Base-by-base conservation (phyloP, 257 asterid genomes). In the Nicotiana attenuata region DNA sequence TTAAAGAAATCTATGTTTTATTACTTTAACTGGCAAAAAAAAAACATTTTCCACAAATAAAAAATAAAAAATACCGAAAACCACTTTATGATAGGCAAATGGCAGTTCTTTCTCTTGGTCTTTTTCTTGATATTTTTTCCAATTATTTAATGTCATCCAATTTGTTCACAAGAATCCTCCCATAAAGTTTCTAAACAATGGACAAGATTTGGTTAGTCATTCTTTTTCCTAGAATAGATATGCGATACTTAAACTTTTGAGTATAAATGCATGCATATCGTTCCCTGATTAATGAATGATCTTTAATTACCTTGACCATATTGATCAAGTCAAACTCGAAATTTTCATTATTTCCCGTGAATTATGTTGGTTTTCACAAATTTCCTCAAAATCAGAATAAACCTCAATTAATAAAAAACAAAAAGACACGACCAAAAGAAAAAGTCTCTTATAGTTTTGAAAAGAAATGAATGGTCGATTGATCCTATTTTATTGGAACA, bases 111-210 rank as follows among this genome's bases (percentile, higher is more conserved):
- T 10, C 16, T n/a, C 9, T 20, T 16, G 11, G 77, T 5, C 77
- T 20, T n/a, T 41, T 68, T 20, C 77, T 69, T 69, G 3, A 38
- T 69, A 41, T 33, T 33, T 5, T 71, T 35, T 45, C 78, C 20
- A 71, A 41, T 71, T 65, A 65, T 65, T 65, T 28, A 69, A 69
- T 69, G 55, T 69, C 33, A 69, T 41, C 77, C 77, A 41, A 71
- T 71, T 0, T 11, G 13, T 45, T 45, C 78, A 71, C 78, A 71
- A 71, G 78, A 71, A 71, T 71, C 78, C 60, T 13, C 5, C 31
- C 28, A 45, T 45, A 71, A 71, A 71, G 59, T 41, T 41, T 41
- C 78, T 38, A 69, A 41, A 69, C 19, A 0, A 22, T 71, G 59
- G 78, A 71, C 45, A 71, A 71, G 78, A 71, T 71, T 41, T 71